These are phyloP conservation scores for Pythium pyrilobum DNA, from an alignment of 352 stramenopile species.

Conservation along the genomic window DNA sequence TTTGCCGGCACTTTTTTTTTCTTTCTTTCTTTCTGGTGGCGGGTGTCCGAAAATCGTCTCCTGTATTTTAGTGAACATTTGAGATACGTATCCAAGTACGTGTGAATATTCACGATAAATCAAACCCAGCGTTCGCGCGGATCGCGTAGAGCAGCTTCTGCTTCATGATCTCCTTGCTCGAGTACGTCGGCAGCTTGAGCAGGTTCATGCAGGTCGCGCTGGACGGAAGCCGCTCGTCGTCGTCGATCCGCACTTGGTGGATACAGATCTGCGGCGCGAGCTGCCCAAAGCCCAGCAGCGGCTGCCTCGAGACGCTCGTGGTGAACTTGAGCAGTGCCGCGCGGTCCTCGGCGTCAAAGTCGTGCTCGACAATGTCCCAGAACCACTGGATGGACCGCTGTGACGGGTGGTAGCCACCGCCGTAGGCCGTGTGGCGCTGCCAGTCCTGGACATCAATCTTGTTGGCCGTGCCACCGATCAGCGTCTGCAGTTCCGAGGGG, in stretches of 20 bases:
- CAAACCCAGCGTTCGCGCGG: constrained; percentile 94
- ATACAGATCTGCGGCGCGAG: constrained; percentile 95
- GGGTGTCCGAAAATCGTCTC: too few relatives aligned
- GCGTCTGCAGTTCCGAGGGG: constrained; percentile 92
- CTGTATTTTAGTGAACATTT: too few relatives aligned
- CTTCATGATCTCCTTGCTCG: constrained; percentile 90
- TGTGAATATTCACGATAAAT: constrained; percentile 91
- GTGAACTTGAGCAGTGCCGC: constrained; percentile 95
- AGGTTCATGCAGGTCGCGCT: constrained; percentile 97
- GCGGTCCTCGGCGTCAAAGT: constrained; percentile 83
- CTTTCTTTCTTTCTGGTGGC: background rate
- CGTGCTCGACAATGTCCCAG: constrained; percentile 62
- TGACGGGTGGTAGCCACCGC: constrained; percentile 92
- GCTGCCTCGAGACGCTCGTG: constrained; percentile 89
- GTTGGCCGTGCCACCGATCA: constrained; percentile 87
- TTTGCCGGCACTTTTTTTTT: background rate
- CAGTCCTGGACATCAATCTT: constrained; percentile 96
- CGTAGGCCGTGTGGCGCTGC: constrained; percentile 89
- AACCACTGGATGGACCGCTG: constrained; percentile 71
- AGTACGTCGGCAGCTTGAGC: constrained; percentile 97
- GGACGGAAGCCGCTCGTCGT: constrained; percentile 67
- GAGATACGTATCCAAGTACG: too few relatives aligned
- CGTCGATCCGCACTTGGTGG: constrained; percentile 68
- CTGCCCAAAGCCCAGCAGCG: constrained; percentile 92
- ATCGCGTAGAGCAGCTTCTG: constrained; percentile 96